These are phyloP conservation scores for Cercospora sp. DNA, from an alignment of 2,329 filamentous ascomycete genomes.

Conservation along the genomic window DNA sequence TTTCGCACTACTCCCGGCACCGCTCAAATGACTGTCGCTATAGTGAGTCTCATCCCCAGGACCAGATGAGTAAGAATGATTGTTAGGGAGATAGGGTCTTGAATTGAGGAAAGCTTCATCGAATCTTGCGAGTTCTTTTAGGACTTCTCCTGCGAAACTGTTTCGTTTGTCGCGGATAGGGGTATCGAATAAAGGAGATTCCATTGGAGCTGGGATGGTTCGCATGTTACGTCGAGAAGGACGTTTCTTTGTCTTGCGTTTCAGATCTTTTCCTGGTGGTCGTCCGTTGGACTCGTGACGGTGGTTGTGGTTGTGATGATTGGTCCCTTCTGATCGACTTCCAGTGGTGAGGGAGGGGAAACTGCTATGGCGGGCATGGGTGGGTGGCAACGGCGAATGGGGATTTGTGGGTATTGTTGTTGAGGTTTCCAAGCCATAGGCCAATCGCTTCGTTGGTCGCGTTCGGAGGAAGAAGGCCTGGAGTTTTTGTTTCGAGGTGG, in stretches of 20 bases:
- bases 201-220: neutral
- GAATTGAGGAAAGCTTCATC: neutral
- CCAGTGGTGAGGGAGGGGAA: neutral
- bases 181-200: slow-evolving; percentile 9
- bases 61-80: neutral
- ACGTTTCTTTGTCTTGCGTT: neutral
- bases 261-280: neutral
- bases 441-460: slow-evolving; percentile 6
- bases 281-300: neutral
- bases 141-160: neutral
- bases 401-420: neutral
- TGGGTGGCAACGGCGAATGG: neutral
- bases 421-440: slow-evolving; percentile 3
- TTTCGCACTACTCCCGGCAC: neutral
- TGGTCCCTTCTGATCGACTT: neutral
- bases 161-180: neutral
- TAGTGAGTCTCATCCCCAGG: neutral
- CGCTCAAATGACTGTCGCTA: neutral
- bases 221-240: neutral
- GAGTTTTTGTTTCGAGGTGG: neutral
- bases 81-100: neutral
- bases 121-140: neutral
- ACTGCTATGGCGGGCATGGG: neutral
- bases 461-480: neutral
- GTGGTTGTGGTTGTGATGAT: neutral